phyloP scores from a whole-genome alignment of 306 rosid species.

The Cercis canadensis region DNA sequence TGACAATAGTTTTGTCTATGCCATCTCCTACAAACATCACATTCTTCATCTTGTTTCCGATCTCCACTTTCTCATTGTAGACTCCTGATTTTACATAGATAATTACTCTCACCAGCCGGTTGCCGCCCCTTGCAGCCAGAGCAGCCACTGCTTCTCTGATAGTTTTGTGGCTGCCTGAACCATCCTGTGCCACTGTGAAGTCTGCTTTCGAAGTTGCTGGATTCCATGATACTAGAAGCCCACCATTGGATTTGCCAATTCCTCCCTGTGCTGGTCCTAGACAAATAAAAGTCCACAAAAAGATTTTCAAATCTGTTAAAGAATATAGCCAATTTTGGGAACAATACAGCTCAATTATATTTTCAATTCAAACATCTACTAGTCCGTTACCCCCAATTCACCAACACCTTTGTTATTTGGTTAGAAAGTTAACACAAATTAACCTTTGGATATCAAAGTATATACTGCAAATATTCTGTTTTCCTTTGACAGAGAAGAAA shows the following conservation, averaged over 20 bases:
- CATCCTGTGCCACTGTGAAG: constrained; percentile 65
- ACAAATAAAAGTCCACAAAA: not conserved
- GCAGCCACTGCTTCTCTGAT: constrained; percentile 58
- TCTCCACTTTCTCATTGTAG: constrained; percentile 62
- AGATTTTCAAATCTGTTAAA: too few species aligned
- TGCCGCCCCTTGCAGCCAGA: constrained; percentile 40
- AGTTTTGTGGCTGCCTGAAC: constrained; percentile 60
- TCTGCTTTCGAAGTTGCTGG: constrained; percentile 43
- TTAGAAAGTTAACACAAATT: not conserved
- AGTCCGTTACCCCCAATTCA: too few species aligned
- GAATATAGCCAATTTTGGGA: too few species aligned
- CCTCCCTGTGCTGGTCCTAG: constrained; percentile 19
- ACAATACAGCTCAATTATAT: too few species aligned
- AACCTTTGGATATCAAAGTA: not conserved
- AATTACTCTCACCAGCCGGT: constrained; percentile 42
- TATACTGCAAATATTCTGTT: not conserved
- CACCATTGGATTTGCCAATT: constrained; percentile 32
- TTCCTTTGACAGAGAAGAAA: not conserved
- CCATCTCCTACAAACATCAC: constrained; percentile 84
- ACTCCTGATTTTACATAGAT: constrained; percentile 64
- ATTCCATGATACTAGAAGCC: constrained; percentile 59
- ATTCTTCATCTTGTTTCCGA: constrained; percentile 46
- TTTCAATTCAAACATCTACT: too few species aligned
- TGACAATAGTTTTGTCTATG: constrained; percentile 60
- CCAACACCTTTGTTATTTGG: too few species aligned